Evolutionary conservation across 2,329 filamentous ascomycete species (phyloP), one percentile per base, ranked within the genome.

Genomic region (Calonectria fujianensis): DNA sequence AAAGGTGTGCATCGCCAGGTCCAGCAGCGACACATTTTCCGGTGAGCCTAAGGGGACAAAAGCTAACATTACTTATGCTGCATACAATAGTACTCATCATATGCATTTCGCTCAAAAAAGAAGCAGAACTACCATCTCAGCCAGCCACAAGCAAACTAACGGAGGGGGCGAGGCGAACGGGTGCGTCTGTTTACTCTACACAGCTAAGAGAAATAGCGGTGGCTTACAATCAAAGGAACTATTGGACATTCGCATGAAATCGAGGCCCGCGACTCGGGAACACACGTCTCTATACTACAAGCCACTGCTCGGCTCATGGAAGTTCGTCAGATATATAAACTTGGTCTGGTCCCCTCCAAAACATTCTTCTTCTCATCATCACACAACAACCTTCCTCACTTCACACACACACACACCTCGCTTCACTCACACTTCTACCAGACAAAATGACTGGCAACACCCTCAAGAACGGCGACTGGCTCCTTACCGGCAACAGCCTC

Each of bases 401-500:
- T 32, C 24, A 16, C 51, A 16, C 39, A 29, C 24, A 24, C 51
- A 24, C 24, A n/a, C n/a, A n/a, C 24, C 24, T 24, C 24, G 2
- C 1, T 32, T 10, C 32, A n/a, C 18, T 9, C 29, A 52, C 13
- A 27, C 69, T 35, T 18, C 29, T 67, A 66, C 20, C 31, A 61
- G 24, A 37, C 18, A 67, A 31, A 35, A 69, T 69, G 45, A 41
- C 68, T 16, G 75, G 80, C 65, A 78, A 76, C 75, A 79, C 79
- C 45, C 82, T 84, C 35, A 82, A 82, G 2, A 84, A 84, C 71
- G 82, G 81, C 68, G 79, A 82, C 74, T 83, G 81, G 81, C 76
- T 84, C n/a, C 74, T 77, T 51, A 72, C 57, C 3, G 82, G 83
- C 27, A 75, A 76, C 52, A 84, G 82, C 69, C 78, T 84, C 6